Percentiles rank a stretch among this genome's conserved stretches.
Conservation (phyloP, 768 basidiomycete genomes). For the Kwoniella sp. region DNA sequence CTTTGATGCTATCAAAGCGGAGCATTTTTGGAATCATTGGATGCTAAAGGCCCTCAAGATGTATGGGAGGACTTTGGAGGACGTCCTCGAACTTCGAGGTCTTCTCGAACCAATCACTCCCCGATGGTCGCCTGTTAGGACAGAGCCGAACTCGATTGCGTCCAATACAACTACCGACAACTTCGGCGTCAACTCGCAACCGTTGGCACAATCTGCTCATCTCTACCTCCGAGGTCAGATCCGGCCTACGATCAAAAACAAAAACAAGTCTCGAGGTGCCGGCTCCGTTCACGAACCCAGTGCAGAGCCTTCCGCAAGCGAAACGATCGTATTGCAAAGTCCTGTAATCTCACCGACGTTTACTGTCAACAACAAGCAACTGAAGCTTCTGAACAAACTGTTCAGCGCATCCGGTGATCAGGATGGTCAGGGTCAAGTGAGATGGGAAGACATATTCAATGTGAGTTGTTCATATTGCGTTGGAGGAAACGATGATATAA, state of each 20-base stretch:
- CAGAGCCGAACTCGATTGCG: not conserved
- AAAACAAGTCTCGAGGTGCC: too few relatives aligned
- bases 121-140: too few relatives aligned
- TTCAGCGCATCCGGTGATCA: slow-evolving; percentile 4
- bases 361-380: slow-evolving; percentile 6
- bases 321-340: too few relatives aligned
- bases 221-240: too few relatives aligned
- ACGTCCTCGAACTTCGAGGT: not conserved
- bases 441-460: slow-evolving; percentile 6
- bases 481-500: not conserved
- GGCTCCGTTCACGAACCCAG: too few relatives aligned
- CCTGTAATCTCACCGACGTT: not conserved
- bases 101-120: not conserved
- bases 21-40: slow-evolving; percentile 1
- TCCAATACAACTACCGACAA: not conserved
- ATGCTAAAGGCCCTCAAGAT: not conserved
- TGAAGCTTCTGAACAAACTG: not conserved
- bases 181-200: too few relatives aligned
- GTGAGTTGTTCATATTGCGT: not conserved
- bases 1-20: too few relatives aligned
- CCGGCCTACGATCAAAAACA: too few relatives aligned
- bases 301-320: too few relatives aligned
- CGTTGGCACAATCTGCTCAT: too few relatives aligned
- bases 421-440: slow-evolving; percentile 8
- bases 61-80: not conserved